These are phyloP conservation scores for Periconia macrospinosa DNA, from an alignment of 2,329 filamentous ascomycete genomes.

Conservation along the genomic window DNA sequence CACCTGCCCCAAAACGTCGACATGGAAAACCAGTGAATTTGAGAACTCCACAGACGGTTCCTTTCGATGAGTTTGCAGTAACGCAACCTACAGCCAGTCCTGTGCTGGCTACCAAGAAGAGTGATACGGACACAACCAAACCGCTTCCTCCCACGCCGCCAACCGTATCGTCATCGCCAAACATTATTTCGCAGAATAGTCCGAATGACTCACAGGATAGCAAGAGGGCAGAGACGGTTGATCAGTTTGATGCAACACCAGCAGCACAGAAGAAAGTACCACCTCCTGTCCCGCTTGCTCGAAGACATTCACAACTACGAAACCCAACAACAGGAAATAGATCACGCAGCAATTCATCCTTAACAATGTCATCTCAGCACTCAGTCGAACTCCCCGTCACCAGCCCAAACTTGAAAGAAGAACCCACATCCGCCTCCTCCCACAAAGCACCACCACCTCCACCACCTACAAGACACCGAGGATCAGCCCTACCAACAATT, in stretches of 20 bases:
- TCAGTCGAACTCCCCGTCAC: conserved; percentile 27
- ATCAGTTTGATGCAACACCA: conserved; percentile 20
- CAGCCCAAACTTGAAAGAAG: conserved; percentile 16
- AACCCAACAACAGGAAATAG: conserved; percentile 26
- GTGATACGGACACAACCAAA: conserved; percentile 61
- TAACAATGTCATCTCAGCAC: conserved; percentile 41
- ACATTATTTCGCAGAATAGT: conserved; percentile 25
- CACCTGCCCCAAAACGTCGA: conserved; percentile 67
- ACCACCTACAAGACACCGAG: conserved; percentile 37
- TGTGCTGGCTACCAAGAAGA: conserved; percentile 22
- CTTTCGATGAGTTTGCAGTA: conserved; percentile 36
- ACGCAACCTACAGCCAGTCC: conserved; percentile 21
- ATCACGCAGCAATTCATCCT: conserved; percentile 39
- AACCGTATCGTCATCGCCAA: conserved; percentile 17
- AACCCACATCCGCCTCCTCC: conserved; percentile 17
- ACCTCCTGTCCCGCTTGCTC: conserved; percentile 38
- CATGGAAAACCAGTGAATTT: conserved; percentile 70
- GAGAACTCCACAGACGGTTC: conserved; percentile 44
- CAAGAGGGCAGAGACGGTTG: conserved; percentile 16
- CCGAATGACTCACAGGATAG: conserved; percentile 16
- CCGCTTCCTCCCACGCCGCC: conserved; percentile 61
- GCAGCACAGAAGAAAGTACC: conserved; percentile 33
- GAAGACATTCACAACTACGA: conserved; percentile 41
- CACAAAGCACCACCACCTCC: conserved; percentile 35
- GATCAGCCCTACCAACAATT: conserved; percentile 25